Evolutionary conservation across 2,329 filamentous ascomycete genomes (phyloP), one percentile per base, ranked within the genome.

Genomic region (Epichloe bromicola): DNA sequence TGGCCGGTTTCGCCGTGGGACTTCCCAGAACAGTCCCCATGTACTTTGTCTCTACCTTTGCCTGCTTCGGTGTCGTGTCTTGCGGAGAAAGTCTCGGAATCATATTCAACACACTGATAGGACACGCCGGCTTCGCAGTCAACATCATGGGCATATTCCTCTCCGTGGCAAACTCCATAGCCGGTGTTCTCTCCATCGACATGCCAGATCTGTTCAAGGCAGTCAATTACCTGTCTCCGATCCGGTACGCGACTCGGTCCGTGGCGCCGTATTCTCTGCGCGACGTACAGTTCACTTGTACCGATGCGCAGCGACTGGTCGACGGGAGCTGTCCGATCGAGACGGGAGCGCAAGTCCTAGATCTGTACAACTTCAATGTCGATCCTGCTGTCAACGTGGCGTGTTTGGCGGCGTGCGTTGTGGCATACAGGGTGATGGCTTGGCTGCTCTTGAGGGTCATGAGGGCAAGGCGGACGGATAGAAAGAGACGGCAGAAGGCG

Each of bases 11-110:
- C 10, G 84, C 81, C 0, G 76, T 82, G 4, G 83, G 82, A 0
- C 70, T 89, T 11, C 75, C 82, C 5, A 74, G 78, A 34, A 83
- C 80, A 0, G 74, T 69, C 0, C 68, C 74, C 53, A 79, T 86
- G 63, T 86, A 83, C 63, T 85, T 88, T 58, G 75, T 85, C 41
- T 72, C 76, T 48, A 73, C 79, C 2, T 86, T 84, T 65, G 79
- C 83, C 57, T 81, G 80, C 55, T 88, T 89, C 60, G 84, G 80
- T 56, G 78, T 89, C 50, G 82, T 87, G 15, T 83, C 73, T 50
- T 88, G 83, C 59, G 86, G 86, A 26, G 86, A 89, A 69, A 85
- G 80, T 49, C 61, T 89, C 1, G 85, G 86, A 1, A 88, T 90
- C 60, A 80, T 88, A 68, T 89, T 89, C 71, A 88, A 88, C 67